Evolutionary conservation across 345 rosid genomes (phyloP), one percentile per base, ranked within the genome.

Genomic region (Brassica incana): DNA sequence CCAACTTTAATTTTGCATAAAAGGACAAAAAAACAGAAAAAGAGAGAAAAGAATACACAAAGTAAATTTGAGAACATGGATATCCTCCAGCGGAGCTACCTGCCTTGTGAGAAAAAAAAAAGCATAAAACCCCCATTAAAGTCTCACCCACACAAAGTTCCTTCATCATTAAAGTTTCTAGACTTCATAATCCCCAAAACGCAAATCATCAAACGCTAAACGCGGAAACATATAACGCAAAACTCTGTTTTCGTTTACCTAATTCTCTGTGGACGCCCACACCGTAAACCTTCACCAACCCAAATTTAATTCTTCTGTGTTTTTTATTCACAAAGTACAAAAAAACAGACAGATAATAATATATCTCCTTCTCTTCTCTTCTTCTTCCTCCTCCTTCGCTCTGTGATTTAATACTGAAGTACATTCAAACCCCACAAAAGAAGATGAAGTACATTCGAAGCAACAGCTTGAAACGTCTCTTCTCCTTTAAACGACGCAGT

Each of bases 391-490:
- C 7, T 73, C 36, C 11, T 56, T 40, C 8, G 35, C 33, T 67
- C 27, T 40, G 63, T 63, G 40, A 32, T 36, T 67, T 9, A 16
- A 16, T 18, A 16, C 10, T 64, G 2, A 36, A 64, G 54, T 48
- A 48, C 6, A 5, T 14, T 60, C 20, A 77, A 77, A 69, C 80
- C 80, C 69, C 58, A 23, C 18, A 9, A 67, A 58, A 16, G 1
- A 71, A 18, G 72, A 95, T 95, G 98, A 95, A 91, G 78, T 90
- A 93, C 78, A 87, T 90, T 71, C 75, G 93, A 78, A 88, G 88
- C 77, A 89, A 87, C 77, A 93, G 97, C 90, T 83, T 91, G 84
- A 90, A 90, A 84, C 87, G 95, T 6, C 87, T 95, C 65, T 91
- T 95, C 86, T 90, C 96, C 3, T 75, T 91, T 0, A 89, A 86